A percentile compares a stretch with the other conserved stretches of the same genome.
These are phyloP conservation scores for Starmerella floricola DNA, from an alignment of 805 yeast species.

Conservation along the genomic window DNA sequence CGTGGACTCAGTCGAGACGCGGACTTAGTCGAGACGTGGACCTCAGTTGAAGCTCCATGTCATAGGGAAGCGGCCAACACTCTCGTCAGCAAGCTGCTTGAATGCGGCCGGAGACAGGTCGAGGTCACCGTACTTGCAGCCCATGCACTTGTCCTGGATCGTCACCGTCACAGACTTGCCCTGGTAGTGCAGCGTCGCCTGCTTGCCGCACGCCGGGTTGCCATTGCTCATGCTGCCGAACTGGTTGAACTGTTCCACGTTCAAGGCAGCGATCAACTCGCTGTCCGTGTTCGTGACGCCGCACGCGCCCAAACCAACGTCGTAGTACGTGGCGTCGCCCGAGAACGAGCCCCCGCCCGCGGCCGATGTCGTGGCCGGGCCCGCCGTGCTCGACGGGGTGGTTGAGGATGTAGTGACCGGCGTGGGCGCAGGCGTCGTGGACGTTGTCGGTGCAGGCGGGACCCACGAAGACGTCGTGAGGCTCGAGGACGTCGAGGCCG, in stretches of 20 bases:
- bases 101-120: constrained; percentile 56
- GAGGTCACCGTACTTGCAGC: constrained; percentile 39
- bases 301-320: constrained; percentile 42
- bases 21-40: no score
- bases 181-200: constrained; percentile 36
- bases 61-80: constrained; percentile 43
- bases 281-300: constrained; percentile 36
- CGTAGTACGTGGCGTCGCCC: constrained; percentile 31
- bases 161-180: constrained; percentile 45
- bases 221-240: constrained; percentile 37
- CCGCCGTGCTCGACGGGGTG: no score
- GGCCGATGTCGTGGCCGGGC: constrained; percentile 13
- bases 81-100: constrained; percentile 37
- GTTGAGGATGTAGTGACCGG: no score
- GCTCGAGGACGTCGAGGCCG: constrained; percentile 1
- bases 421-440: constrained; percentile 10
- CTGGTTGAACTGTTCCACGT: constrained; percentile 29
- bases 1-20: no score
- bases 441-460: constrained; percentile 7
- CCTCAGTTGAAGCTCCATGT: constrained; percentile 33
- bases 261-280: constrained; percentile 46
- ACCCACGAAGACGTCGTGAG: background rate
- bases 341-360: constrained; percentile 23
- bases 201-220: constrained; percentile 41
- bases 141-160: constrained; percentile 47